Conservation (phyloP, 345 rosid genomes). For the Limnanthes douglasii region DNA sequence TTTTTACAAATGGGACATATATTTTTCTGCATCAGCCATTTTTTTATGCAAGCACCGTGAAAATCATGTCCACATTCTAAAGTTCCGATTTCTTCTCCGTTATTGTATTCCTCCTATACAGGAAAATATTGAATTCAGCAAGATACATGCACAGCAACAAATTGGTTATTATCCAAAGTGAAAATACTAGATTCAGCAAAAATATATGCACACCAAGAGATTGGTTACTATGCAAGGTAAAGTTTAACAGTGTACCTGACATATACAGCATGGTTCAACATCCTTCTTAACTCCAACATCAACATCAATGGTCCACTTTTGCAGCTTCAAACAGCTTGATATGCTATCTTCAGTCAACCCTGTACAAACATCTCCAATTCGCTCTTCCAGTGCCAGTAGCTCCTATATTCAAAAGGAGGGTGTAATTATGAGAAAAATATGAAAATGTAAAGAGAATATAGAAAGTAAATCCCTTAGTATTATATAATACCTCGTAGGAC, state of each 20-base stretch:
- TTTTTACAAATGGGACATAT: slow-evolving; percentile 85
- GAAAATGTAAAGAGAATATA: too few relatives aligned
- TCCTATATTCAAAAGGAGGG: slow-evolving; percentile 31
- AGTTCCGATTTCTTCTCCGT: slow-evolving; percentile 54
- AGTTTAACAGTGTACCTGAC: slow-evolving; percentile 39
- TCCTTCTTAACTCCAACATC: slow-evolving; percentile 20
- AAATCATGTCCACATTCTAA: slow-evolving; percentile 75
- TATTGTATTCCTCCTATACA: slow-evolving; percentile 53
- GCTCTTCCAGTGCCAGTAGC: slow-evolving; percentile 73
- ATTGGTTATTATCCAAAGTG: too few relatives aligned
- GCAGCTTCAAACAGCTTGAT: slow-evolving; percentile 25
- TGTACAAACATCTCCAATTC: slow-evolving; percentile 81
- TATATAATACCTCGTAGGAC: slow-evolving; percentile 97
- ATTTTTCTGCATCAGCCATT: slow-evolving; percentile 74
- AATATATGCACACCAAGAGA: too few relatives aligned
- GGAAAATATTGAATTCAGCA: too few relatives aligned
- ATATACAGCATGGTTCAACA: slow-evolving; percentile 74
- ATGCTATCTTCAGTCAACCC: slow-evolving; percentile 71
- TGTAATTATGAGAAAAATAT: background rate
- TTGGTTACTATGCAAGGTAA: background rate
- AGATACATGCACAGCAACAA: slow-evolving; percentile 1
- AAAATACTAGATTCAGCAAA: too few relatives aligned
- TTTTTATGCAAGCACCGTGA: slow-evolving; percentile 52
- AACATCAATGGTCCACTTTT: slow-evolving; percentile 13
- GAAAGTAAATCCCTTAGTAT: too few relatives aligned